Base-by-base conservation (phyloP, 2,329 filamentous ascomycete genomes). In the Fusarium penzigii region DNA sequence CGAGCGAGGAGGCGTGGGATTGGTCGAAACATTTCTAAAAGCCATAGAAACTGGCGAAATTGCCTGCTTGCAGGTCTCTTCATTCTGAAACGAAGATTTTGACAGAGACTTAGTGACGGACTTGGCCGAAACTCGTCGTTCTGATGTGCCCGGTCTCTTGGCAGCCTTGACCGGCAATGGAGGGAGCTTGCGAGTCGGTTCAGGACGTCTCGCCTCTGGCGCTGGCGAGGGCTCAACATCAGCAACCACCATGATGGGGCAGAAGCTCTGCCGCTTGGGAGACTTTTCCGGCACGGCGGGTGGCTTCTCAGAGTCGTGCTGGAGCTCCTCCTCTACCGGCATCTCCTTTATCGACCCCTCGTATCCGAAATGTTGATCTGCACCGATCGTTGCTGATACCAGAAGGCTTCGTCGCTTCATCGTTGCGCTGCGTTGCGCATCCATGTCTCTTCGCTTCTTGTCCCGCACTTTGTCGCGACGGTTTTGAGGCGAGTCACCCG, bases 381-480 rank as follows among this genome's bases (percentile, higher is more conserved):
- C n/a, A 6, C 51, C 48, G 40, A 20, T 45, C 5, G 41, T 39
- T 10, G 44, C 36, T 20, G 38, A 29, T 34, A 54, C 39, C 16
- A 59, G 39, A 44, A 50, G 53, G 39, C 50, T 59, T 38, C 60
- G 54, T n/a, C 57, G 58, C 20, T 58, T 63, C 16, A 63, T 48
- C 13, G 63, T 66, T 6, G 59, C 59, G 16, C 39, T 57, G 8
- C 65, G 60, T 6, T 67, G 54, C 5, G 70, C 68, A 50, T 75
- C 72, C 52, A 77, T 67, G 34, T 77, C 75, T 14, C 72, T 66
- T 46, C 66, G 65, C 53, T 75, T 76, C 60, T 68, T 70, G 16
- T 74, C 71, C 17, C 68, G 70, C 6, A 76, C 75, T 42, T 65
- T 68, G 6, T 75, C 73, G 16, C 65, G 65, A 14, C 73, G 70